phyloP scores from a whole-genome alignment of 202 grass and related monocot genomes.

The Musa balbisiana region DNA sequence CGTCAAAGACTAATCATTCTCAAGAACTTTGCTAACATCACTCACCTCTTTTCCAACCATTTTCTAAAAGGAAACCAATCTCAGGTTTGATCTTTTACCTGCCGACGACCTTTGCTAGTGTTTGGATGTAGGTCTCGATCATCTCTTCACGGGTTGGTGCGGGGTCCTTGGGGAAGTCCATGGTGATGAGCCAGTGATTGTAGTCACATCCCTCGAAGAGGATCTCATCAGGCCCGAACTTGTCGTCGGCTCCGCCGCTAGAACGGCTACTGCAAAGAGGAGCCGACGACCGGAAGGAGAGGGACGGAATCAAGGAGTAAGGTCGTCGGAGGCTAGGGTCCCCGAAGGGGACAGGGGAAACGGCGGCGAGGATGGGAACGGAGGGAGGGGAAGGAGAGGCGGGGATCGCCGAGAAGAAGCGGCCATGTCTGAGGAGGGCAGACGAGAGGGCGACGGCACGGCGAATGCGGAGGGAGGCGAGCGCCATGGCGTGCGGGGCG shows the following conservation, averaged over 20 bases:
- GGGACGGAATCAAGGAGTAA: slow-evolving; percentile 21
- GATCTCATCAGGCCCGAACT: slow-evolving; percentile 76
- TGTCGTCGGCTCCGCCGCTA: slow-evolving; percentile 27
- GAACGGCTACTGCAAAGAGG: slow-evolving; percentile 29
- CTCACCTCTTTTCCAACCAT: not conserved
- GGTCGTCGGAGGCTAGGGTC: not conserved
- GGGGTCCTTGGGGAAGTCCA: slow-evolving; percentile 80
- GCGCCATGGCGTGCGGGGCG: not conserved
- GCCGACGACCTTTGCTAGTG: slow-evolving; percentile 77
- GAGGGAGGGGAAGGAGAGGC: not conserved
- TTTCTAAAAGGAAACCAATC: not conserved
- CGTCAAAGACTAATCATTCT: too few species aligned
- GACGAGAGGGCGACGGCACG: slow-evolving; percentile 40
- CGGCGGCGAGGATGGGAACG: not conserved
- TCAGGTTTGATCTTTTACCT: slow-evolving; percentile 34
- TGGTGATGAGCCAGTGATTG: slow-evolving; percentile 98
- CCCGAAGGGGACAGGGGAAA: not conserved
- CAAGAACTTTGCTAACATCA: too few species aligned
- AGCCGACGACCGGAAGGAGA: slow-evolving; percentile 51
- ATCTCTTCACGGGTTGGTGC: slow-evolving; percentile 83
- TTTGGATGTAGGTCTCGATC: slow-evolving; percentile 91
- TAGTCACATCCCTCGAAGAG: slow-evolving; percentile 96
- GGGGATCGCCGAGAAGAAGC: not conserved
- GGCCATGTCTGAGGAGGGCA: slow-evolving; percentile 11
- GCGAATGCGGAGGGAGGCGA: not conserved